Base-by-base conservation (phyloP, 1,284 basidiomycete species). In the Dichomitus squalens region DNA sequence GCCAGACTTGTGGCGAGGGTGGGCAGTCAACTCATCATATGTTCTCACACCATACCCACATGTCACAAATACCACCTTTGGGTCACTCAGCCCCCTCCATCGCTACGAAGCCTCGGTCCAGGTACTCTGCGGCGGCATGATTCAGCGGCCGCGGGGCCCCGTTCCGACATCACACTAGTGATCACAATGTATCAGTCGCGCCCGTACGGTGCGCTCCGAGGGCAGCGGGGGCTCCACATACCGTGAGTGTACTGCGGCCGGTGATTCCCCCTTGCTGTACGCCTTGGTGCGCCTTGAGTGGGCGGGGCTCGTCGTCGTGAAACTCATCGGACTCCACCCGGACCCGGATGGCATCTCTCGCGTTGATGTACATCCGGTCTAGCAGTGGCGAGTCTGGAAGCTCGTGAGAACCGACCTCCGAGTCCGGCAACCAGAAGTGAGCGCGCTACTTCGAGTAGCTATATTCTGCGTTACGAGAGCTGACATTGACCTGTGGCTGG, bases 251-350 rank as follows among this genome's bases (percentile, higher is more conserved):
- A 95, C 0, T 90, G 90, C 2, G 90, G 79, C 58, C 87, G 76
- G 43, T 82, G 78, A 23, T 72, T 74, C 61, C 85, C 84, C 29
- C 63, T 43, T 72, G 70, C 49, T 81, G 78, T 16, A 91, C 86
- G 1, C 89, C 88, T 55, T 91, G 86, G 2, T 80, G 73, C 39
- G 84, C 86, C 68, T 87, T 88, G 12, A 87, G 85, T 1, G 94
- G 93, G 1, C 93, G 92, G 0, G 95, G 95, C 67, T 96, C 92
- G 63, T 93, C 87, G 67, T 98, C 95, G 70, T 88, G 90, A 72
- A 96, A 98, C 64, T 92, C 88, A 67, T 96, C 92, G 2, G 83
- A 80, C 70, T 96, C 93, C 11, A 98, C 87, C 3, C 93, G 87
- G 39, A 96, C 86, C 18, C 96, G 88, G n/a, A 98, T 79, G 34